These are phyloP conservation scores for Schwanniomyces occidentalis DNA, from an alignment of 805 yeast genomes.

Conservation along the genomic window DNA sequence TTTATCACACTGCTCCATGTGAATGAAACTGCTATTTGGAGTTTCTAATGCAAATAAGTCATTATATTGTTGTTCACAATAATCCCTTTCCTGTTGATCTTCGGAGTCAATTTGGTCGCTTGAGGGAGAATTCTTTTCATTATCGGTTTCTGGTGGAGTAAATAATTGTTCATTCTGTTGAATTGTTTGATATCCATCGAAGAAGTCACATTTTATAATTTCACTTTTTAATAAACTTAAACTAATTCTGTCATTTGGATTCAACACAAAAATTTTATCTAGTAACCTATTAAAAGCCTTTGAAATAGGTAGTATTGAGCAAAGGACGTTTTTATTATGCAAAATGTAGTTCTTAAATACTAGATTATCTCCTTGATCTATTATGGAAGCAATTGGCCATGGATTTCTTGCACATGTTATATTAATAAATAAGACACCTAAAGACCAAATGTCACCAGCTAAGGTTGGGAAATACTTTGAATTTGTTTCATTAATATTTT, in stretches of 20 bases:
- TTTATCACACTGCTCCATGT: too few relatives aligned
- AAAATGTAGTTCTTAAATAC: conserved; percentile 65
- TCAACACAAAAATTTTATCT: conserved; percentile 41
- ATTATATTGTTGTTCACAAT: too few relatives aligned
- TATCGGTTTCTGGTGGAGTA: conserved; percentile 18
- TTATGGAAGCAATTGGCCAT: conserved; percentile 77
- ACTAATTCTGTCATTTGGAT: conserved; percentile 50
- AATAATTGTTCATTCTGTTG: too few relatives aligned
- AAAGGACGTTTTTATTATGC: conserved; percentile 51
- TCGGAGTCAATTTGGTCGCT: too few relatives aligned
- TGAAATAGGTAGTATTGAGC: conserved; percentile 73
- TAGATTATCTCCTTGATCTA: conserved; percentile 45
- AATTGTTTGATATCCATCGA: too few relatives aligned
- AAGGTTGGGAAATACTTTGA: conserved; percentile 58
- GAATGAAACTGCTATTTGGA: too few relatives aligned
- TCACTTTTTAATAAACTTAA: conserved; percentile 41
- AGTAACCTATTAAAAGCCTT: conserved; percentile 57
- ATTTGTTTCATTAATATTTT: conserved; percentile 10
- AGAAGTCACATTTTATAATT: conserved; percentile 34
- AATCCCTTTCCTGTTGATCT: too few relatives aligned
- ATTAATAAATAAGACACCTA: conserved; percentile 79
- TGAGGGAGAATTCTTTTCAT: background rate
- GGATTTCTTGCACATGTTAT: conserved; percentile 84
- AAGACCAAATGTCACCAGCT: conserved; percentile 81
- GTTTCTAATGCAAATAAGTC: too few relatives aligned